Evolutionary conservation across 305 asterid species (phyloP).

Genomic region (Solanum chacoense): DNA sequence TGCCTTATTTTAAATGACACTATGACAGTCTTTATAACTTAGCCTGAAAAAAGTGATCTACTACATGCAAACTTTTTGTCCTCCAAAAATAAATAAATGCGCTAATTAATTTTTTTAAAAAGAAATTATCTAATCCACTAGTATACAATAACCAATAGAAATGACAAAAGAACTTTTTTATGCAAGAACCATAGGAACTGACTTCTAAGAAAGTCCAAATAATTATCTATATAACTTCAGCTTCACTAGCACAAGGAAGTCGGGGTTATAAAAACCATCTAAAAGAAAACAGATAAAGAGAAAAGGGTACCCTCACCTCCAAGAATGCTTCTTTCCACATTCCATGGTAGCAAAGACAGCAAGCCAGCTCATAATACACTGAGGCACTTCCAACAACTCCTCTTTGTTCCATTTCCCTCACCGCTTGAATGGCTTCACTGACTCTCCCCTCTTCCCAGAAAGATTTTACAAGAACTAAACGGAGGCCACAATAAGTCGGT

Average conservation of each 20-base stretch:
- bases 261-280: neutral
- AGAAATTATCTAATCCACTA: neutral
- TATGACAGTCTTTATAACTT: neutral
- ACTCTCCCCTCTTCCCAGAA: slow-evolving; percentile 84
- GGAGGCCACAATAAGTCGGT: slow-evolving; percentile 10
- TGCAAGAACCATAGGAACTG: neutral
- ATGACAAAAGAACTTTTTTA: neutral
- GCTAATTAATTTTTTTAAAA: neutral
- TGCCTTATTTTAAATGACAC: neutral
- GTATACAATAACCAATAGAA: neutral
- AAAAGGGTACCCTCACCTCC: slow-evolving; percentile 46
- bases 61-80: neutral
- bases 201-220: neutral
- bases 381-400: slow-evolving; percentile 71
- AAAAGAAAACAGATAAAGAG: neutral
- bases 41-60: neutral
- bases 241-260: neutral
- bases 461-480: slow-evolving; percentile 75
- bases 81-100: neutral
- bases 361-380: slow-evolving; percentile 88
- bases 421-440: slow-evolving; percentile 70
- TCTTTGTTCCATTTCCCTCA: slow-evolving; percentile 83
- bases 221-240: neutral
- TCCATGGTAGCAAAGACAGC: slow-evolving; percentile 93
- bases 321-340: slow-evolving; percentile 65